Base-by-base conservation (phyloP, 257 asterid species). In the Nicotiana tomentosiformis region DNA sequence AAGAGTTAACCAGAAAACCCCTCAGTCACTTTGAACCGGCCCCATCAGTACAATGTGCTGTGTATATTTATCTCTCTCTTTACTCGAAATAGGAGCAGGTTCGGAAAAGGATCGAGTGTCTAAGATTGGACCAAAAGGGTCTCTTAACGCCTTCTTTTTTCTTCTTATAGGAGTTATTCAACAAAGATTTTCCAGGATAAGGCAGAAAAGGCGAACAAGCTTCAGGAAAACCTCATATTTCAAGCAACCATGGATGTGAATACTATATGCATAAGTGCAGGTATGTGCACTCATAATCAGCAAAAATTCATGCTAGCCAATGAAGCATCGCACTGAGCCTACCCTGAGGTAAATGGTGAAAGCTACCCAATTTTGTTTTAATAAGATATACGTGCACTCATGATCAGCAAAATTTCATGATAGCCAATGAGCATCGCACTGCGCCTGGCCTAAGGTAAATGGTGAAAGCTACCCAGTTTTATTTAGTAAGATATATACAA, bases 11-110 rank as follows among this genome's bases (percentile, higher is more conserved):
- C 16, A 8, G 2, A 35, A 67, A 35, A 33, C 0, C 11, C 14
- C 53, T 68, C 53, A 9, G 55, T 68, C 30, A 49, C 65, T 77
- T 20, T 7, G 65, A 77, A 49, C 81, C 4, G n/a, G 6, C 64
- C 20, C 20, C 43, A 23, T 76, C 37, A 76, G 80, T 49, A 29
- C 35, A 76, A 49, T 49, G n/a, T 10, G 80, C 23, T 23, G 58
- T 26, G n/a, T 51, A 33, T 39, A 81, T 81, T 26, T 17, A 66
- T 81, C 57, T 43, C 67, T 81, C 57, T 66, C 83, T 76, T 18
- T 17, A n/a, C 33, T 10, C 33, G 11, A 43, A 74, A 49, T 49
- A 2, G 20, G 35, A 76, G 53, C 53, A 67, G 8, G 77, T 67
- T 17, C 16, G 16, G 7, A 18, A 68, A 33, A 20, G 77, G 46